A percentile compares a stretch with the other conserved stretches of the same genome.
Conservation (phyloP, 192 early-diverging fungal species). For the Podila clonocystis region DNA sequence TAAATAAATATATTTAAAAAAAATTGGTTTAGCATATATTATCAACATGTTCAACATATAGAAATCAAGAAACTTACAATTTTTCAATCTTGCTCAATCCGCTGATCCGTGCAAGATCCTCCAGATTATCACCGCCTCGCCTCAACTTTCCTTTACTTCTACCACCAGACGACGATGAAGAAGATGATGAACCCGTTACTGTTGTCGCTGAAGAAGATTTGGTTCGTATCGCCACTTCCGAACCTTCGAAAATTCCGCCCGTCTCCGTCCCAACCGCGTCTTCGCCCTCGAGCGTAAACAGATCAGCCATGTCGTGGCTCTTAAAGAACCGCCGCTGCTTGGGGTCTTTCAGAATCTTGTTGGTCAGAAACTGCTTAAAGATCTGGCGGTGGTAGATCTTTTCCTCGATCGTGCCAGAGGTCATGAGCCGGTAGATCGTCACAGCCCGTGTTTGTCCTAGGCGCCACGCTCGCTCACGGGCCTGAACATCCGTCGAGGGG, state of each 20-base stretch:
- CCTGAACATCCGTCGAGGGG: conserved; percentile 95
- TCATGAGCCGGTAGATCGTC: conserved; percentile 96
- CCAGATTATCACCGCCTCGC: conserved; percentile 23
- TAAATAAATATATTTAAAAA: background rate
- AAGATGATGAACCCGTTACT: background rate
- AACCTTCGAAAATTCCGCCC: conserved; percentile 81
- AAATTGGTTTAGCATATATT: background rate
- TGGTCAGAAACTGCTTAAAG: conserved; percentile 97
- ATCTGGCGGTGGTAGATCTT: conserved; percentile 99
- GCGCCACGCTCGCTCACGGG: conserved; percentile 95
- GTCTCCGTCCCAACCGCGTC: conserved; percentile 80
- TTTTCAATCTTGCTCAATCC: conserved; percentile 27
- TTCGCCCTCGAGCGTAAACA: conserved; percentile 80
- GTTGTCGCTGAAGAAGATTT: conserved; percentile 12
- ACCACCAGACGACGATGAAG: background rate
- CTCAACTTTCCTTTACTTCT: conserved; percentile 16
- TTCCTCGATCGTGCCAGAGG: conserved; percentile 92
- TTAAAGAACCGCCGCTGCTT: conserved; percentile 92
- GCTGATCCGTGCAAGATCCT: conserved; percentile 23
- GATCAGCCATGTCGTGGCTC: conserved; percentile 80
- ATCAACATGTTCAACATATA: no score
- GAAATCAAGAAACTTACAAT: conserved; percentile 17
- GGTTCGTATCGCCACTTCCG: conserved; percentile 63
- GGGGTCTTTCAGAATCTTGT: conserved; percentile 94
- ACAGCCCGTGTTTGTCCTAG: conserved; percentile 90